A percentile compares a stretch with the other conserved stretches of the same genome.
Conservation (phyloP, 352 stramenopile species). For the Phytophthora hibernalis region DNA sequence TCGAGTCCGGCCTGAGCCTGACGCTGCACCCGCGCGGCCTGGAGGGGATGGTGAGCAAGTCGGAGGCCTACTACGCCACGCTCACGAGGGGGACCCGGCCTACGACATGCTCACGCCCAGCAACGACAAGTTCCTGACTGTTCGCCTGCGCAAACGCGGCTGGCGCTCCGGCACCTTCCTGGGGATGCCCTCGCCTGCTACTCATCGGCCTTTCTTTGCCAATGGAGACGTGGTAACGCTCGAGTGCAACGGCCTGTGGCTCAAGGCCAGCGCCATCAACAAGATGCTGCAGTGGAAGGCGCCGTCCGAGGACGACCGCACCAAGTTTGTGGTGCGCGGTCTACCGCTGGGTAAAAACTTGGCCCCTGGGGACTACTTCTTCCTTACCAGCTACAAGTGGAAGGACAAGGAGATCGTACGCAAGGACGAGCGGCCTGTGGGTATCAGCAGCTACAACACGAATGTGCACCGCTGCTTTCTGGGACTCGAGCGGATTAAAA, state of each 20-base stretch:
- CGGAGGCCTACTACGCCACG: conserved; percentile 86
- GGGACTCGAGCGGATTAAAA: conserved; percentile 83
- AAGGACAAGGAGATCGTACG: conserved; percentile 89
- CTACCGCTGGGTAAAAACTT: conserved; percentile 78
- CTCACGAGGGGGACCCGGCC: conserved; percentile 67
- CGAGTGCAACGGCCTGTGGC: conserved; percentile 89
- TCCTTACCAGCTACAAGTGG: conserved; percentile 87
- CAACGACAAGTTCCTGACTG: conserved; percentile 87
- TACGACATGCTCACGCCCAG: conserved; percentile 88
- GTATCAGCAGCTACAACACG: conserved; percentile 86
- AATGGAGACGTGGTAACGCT: conserved; percentile 90
- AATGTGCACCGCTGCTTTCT: conserved; percentile 86
- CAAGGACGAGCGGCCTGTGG: conserved; percentile 77
- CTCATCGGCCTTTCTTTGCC: conserved; percentile 72
- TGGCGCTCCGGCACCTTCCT: conserved; percentile 56
- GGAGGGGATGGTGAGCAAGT: conserved; percentile 86
- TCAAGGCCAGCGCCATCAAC: conserved; percentile 75
- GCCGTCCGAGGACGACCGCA: conserved; percentile 82
- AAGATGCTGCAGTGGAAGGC: conserved; percentile 90
- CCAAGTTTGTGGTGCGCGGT: conserved; percentile 88
- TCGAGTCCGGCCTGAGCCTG: conserved; percentile 77
- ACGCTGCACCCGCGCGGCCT: conserved; percentile 77
- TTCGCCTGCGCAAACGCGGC: conserved; percentile 79
- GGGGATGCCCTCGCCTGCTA: conserved; percentile 37
- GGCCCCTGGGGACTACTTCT: conserved; percentile 85